Conservation (phyloP, 768 basidiomycete species). For the Tylopilus plumbeoviolaceoides region DNA sequence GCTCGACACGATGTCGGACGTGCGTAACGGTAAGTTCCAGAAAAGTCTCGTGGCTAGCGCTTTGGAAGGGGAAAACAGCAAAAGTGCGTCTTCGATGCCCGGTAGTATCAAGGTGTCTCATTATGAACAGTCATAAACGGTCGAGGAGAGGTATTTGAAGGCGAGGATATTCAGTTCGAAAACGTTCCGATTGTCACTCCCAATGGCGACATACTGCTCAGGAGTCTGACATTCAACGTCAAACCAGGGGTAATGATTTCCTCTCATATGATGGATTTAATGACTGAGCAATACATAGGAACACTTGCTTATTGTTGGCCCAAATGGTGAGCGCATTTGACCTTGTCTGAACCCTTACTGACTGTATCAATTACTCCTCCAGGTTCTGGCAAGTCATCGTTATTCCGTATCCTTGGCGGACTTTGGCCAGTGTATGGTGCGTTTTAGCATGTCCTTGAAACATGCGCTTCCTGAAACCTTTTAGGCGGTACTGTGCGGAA, state of each 20-base stretch:
- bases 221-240: slow-evolving; percentile 81
- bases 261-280: neutral
- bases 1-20: slow-evolving; percentile 87
- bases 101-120: neutral
- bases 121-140: slow-evolving; percentile 63
- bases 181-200: slow-evolving; percentile 94
- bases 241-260: slow-evolving; percentile 64
- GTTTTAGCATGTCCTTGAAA: neutral
- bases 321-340: slow-evolving; percentile 61
- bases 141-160: slow-evolving; percentile 74
- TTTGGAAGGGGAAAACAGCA: slow-evolving; percentile 65
- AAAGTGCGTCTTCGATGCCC: slow-evolving; percentile 47
- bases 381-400: slow-evolving; percentile 86
- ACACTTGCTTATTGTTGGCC: slow-evolving; percentile 90
- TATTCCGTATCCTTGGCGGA: slow-evolving; percentile 95
- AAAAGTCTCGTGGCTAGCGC: slow-evolving; percentile 83
- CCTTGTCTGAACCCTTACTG: neutral
- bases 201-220: slow-evolving; percentile 89
- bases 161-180: slow-evolving; percentile 89
- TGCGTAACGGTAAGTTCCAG: slow-evolving; percentile 78
- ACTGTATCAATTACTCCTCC: neutral
- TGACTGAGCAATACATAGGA: slow-evolving; percentile 44
- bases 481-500: slow-evolving; percentile 77
- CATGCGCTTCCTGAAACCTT: slow-evolving; percentile 12
- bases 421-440: slow-evolving; percentile 79